These are phyloP conservation scores for Skeletonema menzelii DNA, from an alignment of 108 stramenopile species.

Conservation along the genomic window DNA sequence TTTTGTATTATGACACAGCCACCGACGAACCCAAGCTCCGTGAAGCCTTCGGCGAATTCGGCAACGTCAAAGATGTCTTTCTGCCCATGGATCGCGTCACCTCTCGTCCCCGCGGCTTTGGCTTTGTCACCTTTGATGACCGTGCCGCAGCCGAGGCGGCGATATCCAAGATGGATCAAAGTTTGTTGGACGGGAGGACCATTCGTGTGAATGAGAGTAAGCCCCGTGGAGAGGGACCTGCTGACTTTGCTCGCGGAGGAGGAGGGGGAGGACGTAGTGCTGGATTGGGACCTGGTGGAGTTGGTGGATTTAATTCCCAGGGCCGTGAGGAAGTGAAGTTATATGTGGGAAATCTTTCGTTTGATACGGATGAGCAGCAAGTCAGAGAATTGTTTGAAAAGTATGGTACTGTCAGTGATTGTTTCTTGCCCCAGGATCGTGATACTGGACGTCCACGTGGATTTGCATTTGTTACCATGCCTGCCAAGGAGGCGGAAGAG, in stretches of 20 bases:
- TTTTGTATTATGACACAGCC: conserved; percentile 21
- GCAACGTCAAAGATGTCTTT: conserved; percentile 56
- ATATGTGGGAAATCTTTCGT: conserved; percentile 71
- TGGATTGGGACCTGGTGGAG: conserved; percentile 46
- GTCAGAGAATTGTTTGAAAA: conserved; percentile 57
- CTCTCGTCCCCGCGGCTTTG: conserved; percentile 57
- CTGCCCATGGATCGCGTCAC: conserved; percentile 60
- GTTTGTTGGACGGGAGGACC: conserved; percentile 54
- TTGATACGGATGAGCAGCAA: conserved; percentile 53
- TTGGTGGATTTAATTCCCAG: conserved; percentile 70
- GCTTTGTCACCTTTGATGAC: conserved; percentile 53
- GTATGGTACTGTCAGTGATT: conserved; percentile 51
- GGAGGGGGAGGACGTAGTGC: background rate
- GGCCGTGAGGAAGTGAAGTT: conserved; percentile 75
- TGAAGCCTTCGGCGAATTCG: conserved; percentile 54
- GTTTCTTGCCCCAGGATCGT: conserved; percentile 57
- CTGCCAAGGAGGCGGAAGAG: conserved; percentile 51
- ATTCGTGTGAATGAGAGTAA: conserved; percentile 57
- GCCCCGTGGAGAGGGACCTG: conserved; percentile 51
- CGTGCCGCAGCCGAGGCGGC: conserved; percentile 49
- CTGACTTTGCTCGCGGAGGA: conserved; percentile 11
- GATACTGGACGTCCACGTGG: conserved; percentile 52
- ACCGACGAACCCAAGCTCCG: conserved; percentile 54
- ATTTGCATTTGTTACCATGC: conserved; percentile 79
- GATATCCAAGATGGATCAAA: conserved; percentile 52